Conservation (phyloP, 1,139 yeast genomes). For the Entelexis paramagnoliae region DNA sequence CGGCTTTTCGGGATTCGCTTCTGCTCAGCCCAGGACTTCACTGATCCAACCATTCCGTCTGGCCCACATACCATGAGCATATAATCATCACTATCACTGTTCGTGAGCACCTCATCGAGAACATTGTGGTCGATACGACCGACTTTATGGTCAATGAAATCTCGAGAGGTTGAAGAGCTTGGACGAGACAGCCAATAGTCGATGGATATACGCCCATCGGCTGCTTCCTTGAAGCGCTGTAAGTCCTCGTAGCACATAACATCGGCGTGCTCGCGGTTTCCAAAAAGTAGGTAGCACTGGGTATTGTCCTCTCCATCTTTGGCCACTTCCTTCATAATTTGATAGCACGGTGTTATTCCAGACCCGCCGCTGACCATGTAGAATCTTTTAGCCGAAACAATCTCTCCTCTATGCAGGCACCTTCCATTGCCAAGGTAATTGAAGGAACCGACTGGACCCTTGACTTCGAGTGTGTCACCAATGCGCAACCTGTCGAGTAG, state of each 20-base stretch:
- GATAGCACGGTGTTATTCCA: slow-evolving; percentile 79
- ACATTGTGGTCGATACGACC: slow-evolving; percentile 19
- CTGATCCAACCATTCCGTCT: slow-evolving; percentile 41
- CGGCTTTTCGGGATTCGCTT: slow-evolving; percentile 20
- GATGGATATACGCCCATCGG: slow-evolving; percentile 7
- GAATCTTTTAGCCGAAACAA: slow-evolving; percentile 53
- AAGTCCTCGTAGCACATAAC: slow-evolving; percentile 57
- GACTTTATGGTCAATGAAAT: slow-evolving; percentile 1
- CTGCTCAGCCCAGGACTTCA: slow-evolving; percentile 33
- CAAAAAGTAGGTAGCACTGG: slow-evolving; percentile 57
- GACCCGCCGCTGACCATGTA: slow-evolving; percentile 80
- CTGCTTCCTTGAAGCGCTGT: slow-evolving; percentile 44
- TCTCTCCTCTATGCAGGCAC: slow-evolving; percentile 16
- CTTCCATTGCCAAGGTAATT: slow-evolving; percentile 32
- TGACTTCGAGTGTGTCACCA: slow-evolving; percentile 31
- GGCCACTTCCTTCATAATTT: slow-evolving; percentile 54
- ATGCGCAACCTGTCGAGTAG: slow-evolving; percentile 25
- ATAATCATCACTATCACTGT: slow-evolving; percentile 18
- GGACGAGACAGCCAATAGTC: slow-evolving; percentile 20
- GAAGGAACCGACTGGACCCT: slow-evolving; percentile 54
- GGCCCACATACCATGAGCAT: slow-evolving; percentile 43
- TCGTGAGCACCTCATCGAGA: slow-evolving; percentile 11
- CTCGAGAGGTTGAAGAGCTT: background rate
- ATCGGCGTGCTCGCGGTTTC: slow-evolving; percentile 56
- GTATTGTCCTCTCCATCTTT: slow-evolving; percentile 61